Evolutionary conservation across 176 grass and related monocot genomes (phyloP).

Genomic region (Cocos nucifera): DNA sequence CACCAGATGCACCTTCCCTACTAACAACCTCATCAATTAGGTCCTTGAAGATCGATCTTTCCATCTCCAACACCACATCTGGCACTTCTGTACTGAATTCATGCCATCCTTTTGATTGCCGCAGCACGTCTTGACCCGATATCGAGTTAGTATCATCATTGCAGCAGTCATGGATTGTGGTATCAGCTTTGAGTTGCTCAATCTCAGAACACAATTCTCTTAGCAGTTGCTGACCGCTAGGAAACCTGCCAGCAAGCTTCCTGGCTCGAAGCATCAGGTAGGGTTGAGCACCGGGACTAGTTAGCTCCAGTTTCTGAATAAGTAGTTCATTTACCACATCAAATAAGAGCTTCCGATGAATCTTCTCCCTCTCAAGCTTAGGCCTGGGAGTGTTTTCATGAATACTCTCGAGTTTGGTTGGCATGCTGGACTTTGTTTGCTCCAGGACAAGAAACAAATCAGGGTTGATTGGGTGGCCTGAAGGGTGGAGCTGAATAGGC

Average conservation of each 20-base stretch:
- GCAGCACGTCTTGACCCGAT: slow-evolving; percentile 44
- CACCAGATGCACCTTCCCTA: slow-evolving; percentile 28
- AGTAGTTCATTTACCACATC: slow-evolving; percentile 78
- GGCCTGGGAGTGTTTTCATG: slow-evolving; percentile 14
- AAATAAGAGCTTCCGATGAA: slow-evolving; percentile 68
- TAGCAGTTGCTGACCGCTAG: slow-evolving; percentile 57
- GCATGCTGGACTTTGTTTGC: slow-evolving; percentile 62
- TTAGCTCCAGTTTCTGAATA: slow-evolving; percentile 53
- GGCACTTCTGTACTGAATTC: slow-evolving; percentile 42
- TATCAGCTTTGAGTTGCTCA: slow-evolving; percentile 40
- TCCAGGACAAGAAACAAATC: slow-evolving; percentile 82
- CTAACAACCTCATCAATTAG: slow-evolving; percentile 77
- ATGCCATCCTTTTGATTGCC: slow-evolving; percentile 47
- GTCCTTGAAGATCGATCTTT: slow-evolving; percentile 88
- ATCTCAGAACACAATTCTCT: slow-evolving; percentile 62
- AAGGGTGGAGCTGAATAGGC: slow-evolving; percentile 55
- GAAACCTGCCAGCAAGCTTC: slow-evolving; percentile 20
- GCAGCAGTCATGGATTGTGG: slow-evolving; percentile 9
- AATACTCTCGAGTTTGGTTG: slow-evolving; percentile 23
- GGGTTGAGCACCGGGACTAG: not conserved
- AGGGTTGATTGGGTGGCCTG: slow-evolving; percentile 72
- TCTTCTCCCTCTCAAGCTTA: slow-evolving; percentile 51
- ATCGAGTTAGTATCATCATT: slow-evolving; percentile 43
- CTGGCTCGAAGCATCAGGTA: slow-evolving; percentile 6
- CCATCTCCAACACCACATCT: slow-evolving; percentile 57